Base-by-base conservation (phyloP, 345 rosid species). In the Populus ilicifolia region DNA sequence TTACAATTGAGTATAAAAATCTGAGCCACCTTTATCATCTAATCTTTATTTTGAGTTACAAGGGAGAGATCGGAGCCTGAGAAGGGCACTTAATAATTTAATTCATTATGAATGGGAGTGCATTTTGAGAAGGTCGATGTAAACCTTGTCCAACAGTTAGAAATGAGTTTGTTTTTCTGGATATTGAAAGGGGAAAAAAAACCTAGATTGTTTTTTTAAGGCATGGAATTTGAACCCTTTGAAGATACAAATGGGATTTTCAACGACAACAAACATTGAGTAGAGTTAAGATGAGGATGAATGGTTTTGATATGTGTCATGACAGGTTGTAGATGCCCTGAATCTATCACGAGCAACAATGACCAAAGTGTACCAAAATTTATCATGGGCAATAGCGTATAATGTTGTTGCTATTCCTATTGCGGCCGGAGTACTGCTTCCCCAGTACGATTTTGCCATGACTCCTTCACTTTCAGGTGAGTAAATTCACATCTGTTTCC, bases 381-480 rank as follows among this genome's bases (percentile, higher is more conserved):
- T 95, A 71, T 90, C 93, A 27, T 95, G 97, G 98, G 96, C 97
- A 29, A 85, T 95, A 21, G 96, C 91, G 0, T 95, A 95, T 79
- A 93, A 95, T 59, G 78, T 85, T 16, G 85, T 92, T 9, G 91
- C 98, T 62, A 89, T 95, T 78, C 99, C 99, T 76, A 83, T 95
- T 66, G 99, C 98, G 33, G 96, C 97, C 12, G 99, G 99, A 54
- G 86, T 80, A 23, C 84, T 95, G 68, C 99, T 93, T 83, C 97
- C 99, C 70, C 89, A 87, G 11, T 92, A 78, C 75, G 93, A 93
- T 82, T 85, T 93, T 77, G 96, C 96, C 77, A 90, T 90, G 98
- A 93, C 97, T 66, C 97, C 99, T 41, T 92, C 97, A 69, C 84
- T 95, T 29, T 93, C 98, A n/a, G 98, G 98, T 89, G 46, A 79